Percentiles rank a stretch among this genome's conserved stretches.
Conservation (phyloP, 768 basidiomycete genomes). For the Fibroporia radiculosa region DNA sequence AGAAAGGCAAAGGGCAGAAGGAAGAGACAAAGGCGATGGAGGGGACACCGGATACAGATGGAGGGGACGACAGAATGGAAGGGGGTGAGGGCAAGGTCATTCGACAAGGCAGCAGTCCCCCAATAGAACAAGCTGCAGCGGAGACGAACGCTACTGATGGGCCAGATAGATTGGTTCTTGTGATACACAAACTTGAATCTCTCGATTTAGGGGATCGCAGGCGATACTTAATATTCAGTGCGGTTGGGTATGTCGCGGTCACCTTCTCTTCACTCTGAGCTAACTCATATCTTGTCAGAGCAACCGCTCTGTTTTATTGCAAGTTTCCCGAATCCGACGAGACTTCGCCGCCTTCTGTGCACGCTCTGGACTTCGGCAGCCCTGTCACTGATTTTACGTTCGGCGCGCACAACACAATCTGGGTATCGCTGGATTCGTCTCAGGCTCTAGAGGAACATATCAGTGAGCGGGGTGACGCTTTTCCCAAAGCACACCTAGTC, state of each 20-base stretch:
- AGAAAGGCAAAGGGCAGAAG: slow-evolving; percentile 14
- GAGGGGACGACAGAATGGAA: slow-evolving; percentile 21
- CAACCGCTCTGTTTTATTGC: slow-evolving; percentile 59
- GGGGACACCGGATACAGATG: slow-evolving; percentile 26
- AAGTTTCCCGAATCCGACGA: slow-evolving; percentile 16
- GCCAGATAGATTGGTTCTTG: slow-evolving; percentile 33
- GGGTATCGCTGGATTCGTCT: slow-evolving; percentile 45
- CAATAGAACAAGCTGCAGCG: neutral
- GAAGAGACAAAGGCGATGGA: slow-evolving; percentile 13
- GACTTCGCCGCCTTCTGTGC: slow-evolving; percentile 5
- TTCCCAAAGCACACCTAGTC: slow-evolving; percentile 4
- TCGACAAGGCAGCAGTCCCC: neutral
- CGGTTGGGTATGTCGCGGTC: slow-evolving; percentile 51
- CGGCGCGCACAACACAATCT: slow-evolving; percentile 29
- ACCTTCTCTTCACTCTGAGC: neutral
- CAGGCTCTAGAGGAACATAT: slow-evolving; percentile 16
- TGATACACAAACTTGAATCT: slow-evolving; percentile 49
- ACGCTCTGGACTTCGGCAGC: slow-evolving; percentile 40
- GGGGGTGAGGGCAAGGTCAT: slow-evolving; percentile 22
- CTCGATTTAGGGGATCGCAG: slow-evolving; percentile 27
- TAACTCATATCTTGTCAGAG: slow-evolving; percentile 30
- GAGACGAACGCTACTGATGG: slow-evolving; percentile 13
- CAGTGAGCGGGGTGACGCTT: neutral
- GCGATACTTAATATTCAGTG: slow-evolving; percentile 53
- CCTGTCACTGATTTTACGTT: slow-evolving; percentile 57